Base-by-base conservation (phyloP, 306 rosid genomes). In the Morella rubra region DNA sequence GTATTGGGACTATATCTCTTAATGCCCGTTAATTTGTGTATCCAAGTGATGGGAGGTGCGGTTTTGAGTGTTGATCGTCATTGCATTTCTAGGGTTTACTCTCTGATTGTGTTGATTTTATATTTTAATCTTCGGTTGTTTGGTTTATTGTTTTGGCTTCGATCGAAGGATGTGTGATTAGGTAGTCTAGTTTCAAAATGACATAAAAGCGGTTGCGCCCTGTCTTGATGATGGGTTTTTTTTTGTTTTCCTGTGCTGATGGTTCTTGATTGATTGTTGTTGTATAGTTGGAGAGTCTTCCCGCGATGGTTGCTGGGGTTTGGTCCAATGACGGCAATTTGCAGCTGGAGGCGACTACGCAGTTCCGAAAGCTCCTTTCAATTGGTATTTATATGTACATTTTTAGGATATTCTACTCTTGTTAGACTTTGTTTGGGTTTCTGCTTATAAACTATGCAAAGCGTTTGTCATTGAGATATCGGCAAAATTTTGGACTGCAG, bases 331-430 rank as follows among this genome's bases (percentile, higher is more conserved):
- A 87, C 32, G 86, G 84, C 32, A 78, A 6, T 77, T 81, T 88
- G 84, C 98, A 93, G 69, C 90, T 93, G 20, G 96, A 93, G 78
- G 88, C 96, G 2, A 93, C 98, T 20, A 89, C 95, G 7, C 98
- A 93, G 82, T 91, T 93, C 75, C 85, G 98, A 79, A 93, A 93
- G 60, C 86, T 93, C 59, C 96, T 93, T 80, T 93, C 98, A 0
- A 91, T 93, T 73, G 98, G 98, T 93, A 80, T 49, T 19, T 45
- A 20, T 37, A 7, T 1, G 54, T 19, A 19, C 58, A 13, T 12
- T 69, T 8, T 40, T 18, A 32, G 10, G 51, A 13, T 47, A 54
- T 73, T 79, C 10, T 44, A 40, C 55, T 71, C 18, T 32, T 0
- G 55, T 15, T 12, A 56, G 6, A 15, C 18, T 52, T 37, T 45